Base-by-base conservation (phyloP, 2,329 filamentous ascomycete genomes). In the Coniochaeta prunicola region DNA sequence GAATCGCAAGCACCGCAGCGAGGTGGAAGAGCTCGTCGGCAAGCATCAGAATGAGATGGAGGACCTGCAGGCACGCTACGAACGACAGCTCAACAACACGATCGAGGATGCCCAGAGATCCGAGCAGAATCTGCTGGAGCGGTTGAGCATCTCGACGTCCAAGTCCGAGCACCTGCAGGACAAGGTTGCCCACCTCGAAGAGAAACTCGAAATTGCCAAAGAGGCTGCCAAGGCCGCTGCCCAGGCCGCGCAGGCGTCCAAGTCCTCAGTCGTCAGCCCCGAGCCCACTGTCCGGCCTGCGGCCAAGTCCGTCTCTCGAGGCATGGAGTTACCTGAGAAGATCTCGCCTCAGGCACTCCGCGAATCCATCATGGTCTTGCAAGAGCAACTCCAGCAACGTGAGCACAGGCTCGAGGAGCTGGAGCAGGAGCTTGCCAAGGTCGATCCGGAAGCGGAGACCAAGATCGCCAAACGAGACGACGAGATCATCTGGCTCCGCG, bases 371-470 rank as follows among this genome's bases (percentile, higher is more conserved):
- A 87, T 96, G 74, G 94, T 97, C 19, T 80, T 99, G 28, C 94
- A 99, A 74, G 93, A 97, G 72, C 94, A 99, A 73, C 82, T 99
- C 7, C 94, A 97, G 72, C 91, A 94, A 66, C 92, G 94, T 57
- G 94, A 99, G 75, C 83, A 88, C 61, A 87, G 86, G 40, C 96
- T 97, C 64, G 94, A 99, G 70, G 85, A 88, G 62, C 86, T 97
- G 13, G 91, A 96, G 73, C 82, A 87, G 57, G 80, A 86, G 57
- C 77, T 92, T 8, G 76, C 83, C 19, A 81, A 83, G 60, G 74
- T 88, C 3, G 91, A 96, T 66, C 87, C 86, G 9, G 89, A 96
- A 42, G 88, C 91, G 0, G 84, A 89, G 2, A 81, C 78, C 56
- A 96, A 94, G 76, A 85, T 97, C 66, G 88, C 91, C 65, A 96